Base-by-base conservation (phyloP, 805 yeast genomes). In the Candida mattraensis region DNA sequence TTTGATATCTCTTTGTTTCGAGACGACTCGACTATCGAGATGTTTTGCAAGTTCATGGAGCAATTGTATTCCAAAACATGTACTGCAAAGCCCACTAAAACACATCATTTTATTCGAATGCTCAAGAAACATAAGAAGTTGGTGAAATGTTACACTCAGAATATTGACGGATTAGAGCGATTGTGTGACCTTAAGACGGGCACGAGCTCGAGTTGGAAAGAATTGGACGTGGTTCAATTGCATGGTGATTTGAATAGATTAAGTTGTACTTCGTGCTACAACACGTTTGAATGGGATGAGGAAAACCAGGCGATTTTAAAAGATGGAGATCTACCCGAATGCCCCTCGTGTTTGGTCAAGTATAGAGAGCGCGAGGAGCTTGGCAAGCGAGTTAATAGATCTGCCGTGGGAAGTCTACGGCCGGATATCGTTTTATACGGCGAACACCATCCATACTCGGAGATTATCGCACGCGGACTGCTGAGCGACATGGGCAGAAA, bases 401-500 rank as follows among this genome's bases (percentile, higher is more conserved):
- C 86, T 0, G 66, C 67, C 27, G 75, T 82, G 5, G 99, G 99
- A 0, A 61, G 77, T 17, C 63, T 93, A 28, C 70, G 96, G 38
- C 99, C 99, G 5, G 83, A 83, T 51, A 88, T 91, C 39, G 95
- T 91, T 2, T 68, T 91, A 15, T 91, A 91, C 58, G 97, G 97
- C 2, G 98, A 91, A 55, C 81, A 88, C 51, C 98, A 91, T 60
- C 96, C 96, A 1, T 77, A 78, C 44, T 79, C 88, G 5, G 96
- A 87, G 42, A 63, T 69, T n/a, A 78, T 91, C 26, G 83, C 94
- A 2, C 71, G 70, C 30, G 87, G 88, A 6, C 61, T 86, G 24
- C 71, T 67, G 32, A 67, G 72, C 14, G 98, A 91, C 61, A 53
- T 87, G 39, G 69, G 66, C 41, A 65, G 74, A 27, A 70, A 66